Percentiles rank a stretch among this genome's conserved stretches.
phyloP scores from a whole-genome alignment of 371 early-diverging fungal genomes.

The Saksenaea oblongispora region DNA sequence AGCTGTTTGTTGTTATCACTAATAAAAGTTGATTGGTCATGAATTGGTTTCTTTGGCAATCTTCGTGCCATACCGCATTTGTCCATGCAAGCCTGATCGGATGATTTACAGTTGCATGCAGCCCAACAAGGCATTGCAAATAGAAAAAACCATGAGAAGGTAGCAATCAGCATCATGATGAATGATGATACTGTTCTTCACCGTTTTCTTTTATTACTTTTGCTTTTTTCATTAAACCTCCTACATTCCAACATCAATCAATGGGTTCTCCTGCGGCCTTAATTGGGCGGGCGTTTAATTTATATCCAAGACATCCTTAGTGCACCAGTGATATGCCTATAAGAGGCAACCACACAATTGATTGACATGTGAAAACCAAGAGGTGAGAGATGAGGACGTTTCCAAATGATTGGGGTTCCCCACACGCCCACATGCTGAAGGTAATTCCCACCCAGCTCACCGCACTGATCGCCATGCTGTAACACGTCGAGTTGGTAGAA shows the following conservation, averaged over 20 bases:
- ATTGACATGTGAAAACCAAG: conserved; percentile 3
- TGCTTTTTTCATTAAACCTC: not conserved
- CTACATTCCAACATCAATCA: not conserved
- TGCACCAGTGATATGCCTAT: conserved; percentile 3
- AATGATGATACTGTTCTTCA: not conserved
- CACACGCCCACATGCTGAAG: not conserved
- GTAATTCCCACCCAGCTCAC: not conserved
- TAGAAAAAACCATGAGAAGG: conserved; percentile 12
- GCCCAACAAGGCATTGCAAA: conserved; percentile 21
- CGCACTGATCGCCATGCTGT: conserved; percentile 6
- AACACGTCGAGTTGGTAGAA: not conserved
- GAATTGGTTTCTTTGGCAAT: not conserved
- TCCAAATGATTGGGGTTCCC: conserved; percentile 3
- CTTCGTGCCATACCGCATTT: conserved; percentile 28
- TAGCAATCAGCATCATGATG: conserved; percentile 18
- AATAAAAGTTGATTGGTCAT: not conserved
- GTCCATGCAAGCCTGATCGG: conserved; percentile 18
- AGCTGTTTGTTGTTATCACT: conserved; percentile 23
- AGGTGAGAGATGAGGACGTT: not conserved
- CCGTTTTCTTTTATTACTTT: not conserved
- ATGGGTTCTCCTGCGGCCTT: conserved; percentile 1
- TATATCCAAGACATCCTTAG: not conserved
- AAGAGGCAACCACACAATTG: not conserved
- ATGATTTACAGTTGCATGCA: conserved; percentile 22
- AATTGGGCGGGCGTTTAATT: not conserved